phyloP scores from a whole-genome alignment of 805 yeast genomes.

The Candida cerambycidarum region DNA sequence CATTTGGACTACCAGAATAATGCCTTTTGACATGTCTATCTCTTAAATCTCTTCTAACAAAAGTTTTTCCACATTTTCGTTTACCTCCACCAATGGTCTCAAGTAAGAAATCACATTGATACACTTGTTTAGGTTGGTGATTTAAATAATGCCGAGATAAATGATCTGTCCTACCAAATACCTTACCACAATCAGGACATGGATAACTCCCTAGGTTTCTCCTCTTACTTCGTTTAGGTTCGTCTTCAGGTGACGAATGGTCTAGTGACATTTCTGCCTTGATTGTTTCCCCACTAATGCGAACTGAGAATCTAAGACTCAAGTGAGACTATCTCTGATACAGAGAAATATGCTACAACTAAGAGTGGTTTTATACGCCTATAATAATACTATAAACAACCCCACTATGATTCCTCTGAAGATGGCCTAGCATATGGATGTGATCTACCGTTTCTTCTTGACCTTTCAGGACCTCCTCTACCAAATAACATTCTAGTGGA shows the following conservation, averaged over 20 bases:
- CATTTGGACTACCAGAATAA: slow-evolving; percentile 9
- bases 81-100: slow-evolving; percentile 40
- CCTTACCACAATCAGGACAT: slow-evolving; percentile 50
- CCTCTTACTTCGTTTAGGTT: slow-evolving; percentile 6
- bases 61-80: slow-evolving; percentile 55
- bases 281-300: slow-evolving; percentile 2
- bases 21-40: slow-evolving; percentile 40
- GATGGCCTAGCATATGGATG: slow-evolving; percentile 23
- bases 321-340: no score
- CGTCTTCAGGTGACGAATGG: slow-evolving; percentile 8
- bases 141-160: slow-evolving; percentile 62
- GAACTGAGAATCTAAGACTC: neutral
- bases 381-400: neutral
- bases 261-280: slow-evolving; percentile 9
- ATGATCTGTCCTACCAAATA: slow-evolving; percentile 63
- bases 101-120: slow-evolving; percentile 51
- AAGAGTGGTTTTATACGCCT: neutral
- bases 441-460: slow-evolving; percentile 17
- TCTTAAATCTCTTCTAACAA: slow-evolving; percentile 60
- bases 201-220: slow-evolving; percentile 30
- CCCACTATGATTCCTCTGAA: slow-evolving; percentile 9
- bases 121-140: slow-evolving; percentile 55
- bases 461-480: slow-evolving; percentile 19
- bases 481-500: neutral
- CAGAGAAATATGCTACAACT: no score